Percentiles rank a stretch among this genome's conserved stretches.
These are phyloP conservation scores for Polytolypa hystricis DNA, from an alignment of 2,329 filamentous ascomycete genomes.

Conservation along the genomic window DNA sequence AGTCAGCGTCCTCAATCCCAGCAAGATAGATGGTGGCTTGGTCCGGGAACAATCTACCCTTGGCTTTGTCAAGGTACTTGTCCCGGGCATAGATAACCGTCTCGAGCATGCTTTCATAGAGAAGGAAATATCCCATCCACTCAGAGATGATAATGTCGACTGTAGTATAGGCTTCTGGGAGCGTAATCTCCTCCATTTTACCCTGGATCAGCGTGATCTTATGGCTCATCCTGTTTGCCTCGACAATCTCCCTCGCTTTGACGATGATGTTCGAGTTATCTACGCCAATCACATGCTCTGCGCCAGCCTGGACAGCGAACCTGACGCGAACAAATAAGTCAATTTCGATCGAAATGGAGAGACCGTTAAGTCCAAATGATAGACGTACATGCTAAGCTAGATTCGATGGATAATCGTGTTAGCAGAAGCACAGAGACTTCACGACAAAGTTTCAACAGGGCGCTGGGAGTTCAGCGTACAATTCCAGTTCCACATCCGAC, in stretches of 20 bases:
- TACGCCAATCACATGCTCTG: conserved; percentile 96
- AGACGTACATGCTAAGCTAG: conserved; percentile 4
- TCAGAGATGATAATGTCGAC: conserved; percentile 99
- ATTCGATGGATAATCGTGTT: too few relatives aligned
- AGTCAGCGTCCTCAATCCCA: conserved; percentile 96
- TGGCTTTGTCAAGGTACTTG: conserved; percentile 73
- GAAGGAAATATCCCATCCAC: conserved; percentile 99
- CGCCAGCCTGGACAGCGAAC: conserved; percentile 93
- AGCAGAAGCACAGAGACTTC: too few relatives aligned
- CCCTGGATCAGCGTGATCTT: conserved; percentile 97
- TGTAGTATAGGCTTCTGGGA: conserved; percentile 87
- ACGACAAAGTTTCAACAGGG: too few relatives aligned
- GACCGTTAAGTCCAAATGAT: neutral
- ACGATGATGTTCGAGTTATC: conserved; percentile 99
- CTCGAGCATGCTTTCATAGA: conserved; percentile 98
- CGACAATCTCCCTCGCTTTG: conserved; percentile 93
- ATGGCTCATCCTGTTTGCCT: conserved; percentile 78
- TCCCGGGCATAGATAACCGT: conserved; percentile 95
- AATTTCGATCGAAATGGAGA: conserved; percentile 10
- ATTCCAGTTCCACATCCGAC: conserved; percentile 96
- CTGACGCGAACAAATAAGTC: conserved; percentile 37
- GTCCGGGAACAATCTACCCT: conserved; percentile 94
- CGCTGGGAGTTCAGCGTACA: too few relatives aligned
- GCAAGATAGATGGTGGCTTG: conserved; percentile 97
- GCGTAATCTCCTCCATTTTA: conserved; percentile 97